These are phyloP conservation scores for Rhododendron mucronatum DNA, from an alignment of 148 eudicot genomes.

Conservation along the genomic window DNA sequence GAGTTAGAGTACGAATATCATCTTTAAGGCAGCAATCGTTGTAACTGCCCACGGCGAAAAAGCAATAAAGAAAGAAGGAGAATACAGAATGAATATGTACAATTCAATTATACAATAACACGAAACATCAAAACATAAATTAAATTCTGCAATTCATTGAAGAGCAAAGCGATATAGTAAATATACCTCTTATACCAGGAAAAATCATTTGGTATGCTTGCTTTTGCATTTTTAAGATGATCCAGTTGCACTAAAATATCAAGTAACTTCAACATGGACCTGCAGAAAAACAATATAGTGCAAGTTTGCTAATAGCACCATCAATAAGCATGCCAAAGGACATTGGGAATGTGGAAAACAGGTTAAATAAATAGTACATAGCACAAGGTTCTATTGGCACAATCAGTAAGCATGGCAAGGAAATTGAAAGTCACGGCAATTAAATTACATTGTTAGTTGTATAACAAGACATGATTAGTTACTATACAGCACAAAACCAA, in stretches of 20 bases:
- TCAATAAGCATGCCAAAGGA: slow-evolving; percentile 3
- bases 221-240: slow-evolving; percentile 98
- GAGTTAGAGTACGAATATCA: background rate
- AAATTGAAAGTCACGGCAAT: background rate
- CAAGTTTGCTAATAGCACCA: background rate
- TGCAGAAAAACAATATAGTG: slow-evolving; percentile 24
- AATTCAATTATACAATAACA: background rate
- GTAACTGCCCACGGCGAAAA: background rate
- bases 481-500: background rate
- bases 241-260: slow-evolving; percentile 96
- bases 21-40: background rate
- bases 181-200: slow-evolving; percentile 98
- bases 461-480: background rate
- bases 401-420: background rate
- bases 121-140: background rate
- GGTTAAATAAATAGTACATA: background rate
- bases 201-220: slow-evolving; percentile 99
- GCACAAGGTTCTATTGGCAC: background rate
- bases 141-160: background rate
- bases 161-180: background rate
- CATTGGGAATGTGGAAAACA: background rate
- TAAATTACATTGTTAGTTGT: background rate
- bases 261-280: slow-evolving; percentile 97
- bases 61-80: background rate
- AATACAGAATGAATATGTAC: background rate